phyloP scores from a whole-genome alignment of 1,284 basidiomycete genomes.

The Exobasidium cylindrosporum region DNA sequence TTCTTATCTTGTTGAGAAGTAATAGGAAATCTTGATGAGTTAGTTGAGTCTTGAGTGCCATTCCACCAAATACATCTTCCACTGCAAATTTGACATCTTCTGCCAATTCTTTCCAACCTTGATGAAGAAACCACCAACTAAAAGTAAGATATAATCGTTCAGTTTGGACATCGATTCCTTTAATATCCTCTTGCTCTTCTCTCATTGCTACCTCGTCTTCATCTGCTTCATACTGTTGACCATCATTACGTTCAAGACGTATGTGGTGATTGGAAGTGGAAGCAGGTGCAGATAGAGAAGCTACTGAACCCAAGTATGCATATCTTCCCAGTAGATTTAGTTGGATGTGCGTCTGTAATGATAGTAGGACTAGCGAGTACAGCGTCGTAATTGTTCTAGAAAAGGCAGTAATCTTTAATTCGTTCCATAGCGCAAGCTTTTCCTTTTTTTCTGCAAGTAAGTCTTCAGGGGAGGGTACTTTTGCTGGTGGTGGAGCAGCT shows the following conservation, averaged over 20 bases:
- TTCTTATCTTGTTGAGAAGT: slow-evolving; percentile 68
- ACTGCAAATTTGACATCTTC: slow-evolving; percentile 71
- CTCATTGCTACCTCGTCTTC: slow-evolving; percentile 7
- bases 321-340: slow-evolving; percentile 76
- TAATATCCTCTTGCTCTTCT: slow-evolving; percentile 12
- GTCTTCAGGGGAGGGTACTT: neutral
- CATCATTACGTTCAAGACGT: slow-evolving; percentile 14
- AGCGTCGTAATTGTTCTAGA: slow-evolving; percentile 79
- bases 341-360: slow-evolving; percentile 76
- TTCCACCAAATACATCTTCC: slow-evolving; percentile 72
- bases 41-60: slow-evolving; percentile 74
- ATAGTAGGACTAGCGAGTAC: slow-evolving; percentile 75
- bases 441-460: slow-evolving; percentile 7
- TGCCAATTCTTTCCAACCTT: slow-evolving; percentile 79
- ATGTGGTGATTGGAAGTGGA: slow-evolving; percentile 9
- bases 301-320: slow-evolving; percentile 69
- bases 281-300: slow-evolving; percentile 7
- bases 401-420: slow-evolving; percentile 62
- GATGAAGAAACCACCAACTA: slow-evolving; percentile 85
- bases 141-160: slow-evolving; percentile 78
- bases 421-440: slow-evolving; percentile 52
- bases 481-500: neutral
- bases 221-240: neutral
- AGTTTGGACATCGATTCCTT: slow-evolving; percentile 59
- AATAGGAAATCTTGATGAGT: slow-evolving; percentile 67